Evolutionary conservation across 129 eudicot species (phyloP), one percentile per base, ranked within the genome.

Genomic region (Saposhnikovia divaricata): DNA sequence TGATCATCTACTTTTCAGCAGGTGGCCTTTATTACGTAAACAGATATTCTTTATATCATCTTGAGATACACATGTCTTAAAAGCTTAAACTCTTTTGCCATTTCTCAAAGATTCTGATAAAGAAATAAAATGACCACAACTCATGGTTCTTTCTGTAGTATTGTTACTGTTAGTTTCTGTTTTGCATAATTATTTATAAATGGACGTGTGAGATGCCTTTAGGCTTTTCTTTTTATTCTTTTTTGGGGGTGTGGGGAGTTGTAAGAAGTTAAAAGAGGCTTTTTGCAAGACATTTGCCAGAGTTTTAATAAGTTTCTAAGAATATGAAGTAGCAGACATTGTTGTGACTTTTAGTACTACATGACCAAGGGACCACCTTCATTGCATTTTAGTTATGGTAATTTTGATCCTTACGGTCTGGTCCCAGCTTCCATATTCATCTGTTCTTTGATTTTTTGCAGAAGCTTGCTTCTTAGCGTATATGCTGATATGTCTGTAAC

Each of bases 401-500:
- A 19, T 38, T 23, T 21, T 11, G 70, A 55, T 48, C 50, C 37
- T 59, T 4, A 8, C 28, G 44, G n/a, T 81, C 46, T 40, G 3
- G 39, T 4, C 39, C 76, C 21, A 55, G 78, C 74, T 57, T 51
- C 51, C 66, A 27, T 61, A 73, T 50, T 74, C 50, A 48, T 53
- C 28, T 71, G 10, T 42, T n/a, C n/a, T n/a, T 23, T 81, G 53
- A n/a, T 47, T 34, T 75, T 68, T 78, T 93, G 88, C 91, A 93
- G 97, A 82, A 94, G 98, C 74, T 83, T 90, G 68, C 99, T 96
- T 82, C 96, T 96, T 71, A 96, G 99, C 85, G 99, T 96, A 39
- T 96, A 96, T 83, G 99, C 99, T 79, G 99, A 96, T 88, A 96
- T 96, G 99, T 96, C 99, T 23, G 96, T 92, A 47, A 88, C 99